phyloP scores from a whole-genome alignment of 2,329 filamentous ascomycete genomes.

The Colletotrichum melonis region DNA sequence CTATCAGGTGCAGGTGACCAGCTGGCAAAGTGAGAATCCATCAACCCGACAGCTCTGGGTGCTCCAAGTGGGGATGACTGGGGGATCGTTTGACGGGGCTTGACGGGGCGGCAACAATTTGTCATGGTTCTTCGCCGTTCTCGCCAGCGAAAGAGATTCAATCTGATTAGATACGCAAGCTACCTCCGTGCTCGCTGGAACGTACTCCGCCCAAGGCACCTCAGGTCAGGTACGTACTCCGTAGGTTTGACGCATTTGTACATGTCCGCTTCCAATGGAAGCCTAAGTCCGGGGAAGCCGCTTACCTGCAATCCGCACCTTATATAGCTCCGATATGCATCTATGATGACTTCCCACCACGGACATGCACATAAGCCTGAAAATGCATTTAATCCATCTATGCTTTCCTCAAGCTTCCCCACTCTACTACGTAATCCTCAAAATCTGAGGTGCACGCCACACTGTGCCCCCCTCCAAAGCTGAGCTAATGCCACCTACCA shows the following conservation, averaged over 20 bases:
- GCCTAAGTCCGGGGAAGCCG: not conserved
- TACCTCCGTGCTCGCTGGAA: conserved; percentile 9
- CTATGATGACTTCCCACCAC: rapidly evolving
- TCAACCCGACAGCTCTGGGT: not conserved
- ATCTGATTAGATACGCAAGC: conserved; percentile 32
- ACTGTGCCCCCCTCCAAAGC: conserved; percentile 10
- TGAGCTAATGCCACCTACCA: not conserved
- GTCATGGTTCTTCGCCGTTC: conserved; percentile 4
- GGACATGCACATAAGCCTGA: not conserved
- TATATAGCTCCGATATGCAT: not conserved
- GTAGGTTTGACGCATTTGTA: not conserved
- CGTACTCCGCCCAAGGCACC: not conserved
- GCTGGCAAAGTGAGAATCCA: conserved; percentile 15
- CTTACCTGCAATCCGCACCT: not conserved
- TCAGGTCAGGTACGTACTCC: too few species aligned
- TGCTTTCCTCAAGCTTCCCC: not conserved
- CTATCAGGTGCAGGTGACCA: not conserved
- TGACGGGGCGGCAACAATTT: conserved; percentile 7
- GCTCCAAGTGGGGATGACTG: not conserved
- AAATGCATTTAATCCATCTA: not conserved
- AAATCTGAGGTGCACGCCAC: not conserved
- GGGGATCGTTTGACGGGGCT: not conserved
- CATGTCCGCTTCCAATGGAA: not conserved
- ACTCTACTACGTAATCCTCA: conserved; percentile 22
- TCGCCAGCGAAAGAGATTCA: conserved; percentile 14